Conservation (phyloP, 257 asterid genomes). For the Fraxinus cuspidata region DNA sequence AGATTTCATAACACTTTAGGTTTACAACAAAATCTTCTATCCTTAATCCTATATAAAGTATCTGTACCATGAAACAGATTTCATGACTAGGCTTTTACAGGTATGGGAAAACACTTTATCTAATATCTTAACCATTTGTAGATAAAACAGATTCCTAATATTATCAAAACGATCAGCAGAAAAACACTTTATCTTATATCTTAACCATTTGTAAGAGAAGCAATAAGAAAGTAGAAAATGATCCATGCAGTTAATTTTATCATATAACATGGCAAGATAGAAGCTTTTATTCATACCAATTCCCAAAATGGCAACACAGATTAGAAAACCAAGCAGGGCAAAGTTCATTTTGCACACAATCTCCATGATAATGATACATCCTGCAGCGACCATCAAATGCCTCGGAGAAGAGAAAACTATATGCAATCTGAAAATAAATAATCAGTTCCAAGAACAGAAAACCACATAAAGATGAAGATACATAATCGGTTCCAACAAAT, state of each 20-base stretch:
- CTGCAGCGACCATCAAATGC: constrained; percentile 88
- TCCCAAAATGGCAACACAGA: too few species aligned
- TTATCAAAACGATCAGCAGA: not conserved
- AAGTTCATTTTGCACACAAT: constrained; percentile 83
- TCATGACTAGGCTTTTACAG: not conserved
- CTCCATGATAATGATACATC: constrained; percentile 90
- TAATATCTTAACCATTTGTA: not conserved
- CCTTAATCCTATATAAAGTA: not conserved
- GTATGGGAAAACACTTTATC: not conserved
- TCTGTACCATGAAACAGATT: constrained; percentile 1
- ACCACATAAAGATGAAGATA: constrained; percentile 24
- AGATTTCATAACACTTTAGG: not conserved
- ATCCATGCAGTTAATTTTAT: too few species aligned
- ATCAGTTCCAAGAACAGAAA: not conserved
- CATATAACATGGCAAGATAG: too few species aligned
- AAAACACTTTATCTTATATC: too few species aligned
- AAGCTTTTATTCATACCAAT: too few species aligned
- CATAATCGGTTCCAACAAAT: constrained; percentile 10
- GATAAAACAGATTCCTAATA: not conserved
- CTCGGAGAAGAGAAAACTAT: constrained; percentile 98
- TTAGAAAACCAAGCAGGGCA: constrained; percentile 40
- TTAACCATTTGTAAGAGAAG: too few species aligned
- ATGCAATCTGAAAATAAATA: constrained; percentile 54
- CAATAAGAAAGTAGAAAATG: too few species aligned
- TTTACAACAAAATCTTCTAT: not conserved